Percentiles rank a stretch among this genome's conserved stretches.
Evolutionary conservation across 257 asterid species (phyloP).

Genomic region (Echium plantagineum): DNA sequence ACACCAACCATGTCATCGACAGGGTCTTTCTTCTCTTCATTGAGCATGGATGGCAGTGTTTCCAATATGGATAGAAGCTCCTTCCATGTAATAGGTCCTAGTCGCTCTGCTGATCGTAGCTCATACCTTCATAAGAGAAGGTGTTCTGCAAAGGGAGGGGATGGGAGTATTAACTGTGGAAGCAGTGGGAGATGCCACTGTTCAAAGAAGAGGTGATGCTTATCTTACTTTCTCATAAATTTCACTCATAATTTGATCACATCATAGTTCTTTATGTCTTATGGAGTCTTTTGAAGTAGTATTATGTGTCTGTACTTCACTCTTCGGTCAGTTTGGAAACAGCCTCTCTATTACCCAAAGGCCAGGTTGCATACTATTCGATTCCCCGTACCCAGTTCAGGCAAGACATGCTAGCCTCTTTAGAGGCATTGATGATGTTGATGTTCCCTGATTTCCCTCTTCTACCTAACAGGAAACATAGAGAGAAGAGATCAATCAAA

Average conservation of each 20-base stretch:
- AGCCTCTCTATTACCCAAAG: too few species aligned
- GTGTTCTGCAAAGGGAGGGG: conserved; percentile 72
- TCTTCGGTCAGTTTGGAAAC: too few species aligned
- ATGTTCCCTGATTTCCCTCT: background rate
- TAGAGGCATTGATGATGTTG: too few species aligned
- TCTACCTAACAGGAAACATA: conserved; percentile 16
- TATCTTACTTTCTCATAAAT: background rate
- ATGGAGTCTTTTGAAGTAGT: too few species aligned
- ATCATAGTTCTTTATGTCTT: too few species aligned
- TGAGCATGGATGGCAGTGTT: conserved; percentile 84
- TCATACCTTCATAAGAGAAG: conserved; percentile 56
- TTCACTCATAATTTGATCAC: background rate
- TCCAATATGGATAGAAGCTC: conserved; percentile 55
- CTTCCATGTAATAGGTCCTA: conserved; percentile 55
- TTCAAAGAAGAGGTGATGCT: conserved; percentile 70
- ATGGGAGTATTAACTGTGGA: conserved; percentile 85
- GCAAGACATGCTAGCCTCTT: too few species aligned
- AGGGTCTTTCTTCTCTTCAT: conserved; percentile 70
- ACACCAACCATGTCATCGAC: conserved; percentile 80
- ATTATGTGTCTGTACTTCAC: too few species aligned
- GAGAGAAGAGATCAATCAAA: conserved; percentile 26
- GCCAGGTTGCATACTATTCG: too few species aligned
- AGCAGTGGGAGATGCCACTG: conserved; percentile 81
- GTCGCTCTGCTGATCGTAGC: conserved; percentile 73
- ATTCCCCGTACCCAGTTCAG: too few species aligned